Percentiles rank a stretch among this genome's conserved stretches.
phyloP scores from a whole-genome alignment of 805 yeast genomes.

The Candida maltosa region DNA sequence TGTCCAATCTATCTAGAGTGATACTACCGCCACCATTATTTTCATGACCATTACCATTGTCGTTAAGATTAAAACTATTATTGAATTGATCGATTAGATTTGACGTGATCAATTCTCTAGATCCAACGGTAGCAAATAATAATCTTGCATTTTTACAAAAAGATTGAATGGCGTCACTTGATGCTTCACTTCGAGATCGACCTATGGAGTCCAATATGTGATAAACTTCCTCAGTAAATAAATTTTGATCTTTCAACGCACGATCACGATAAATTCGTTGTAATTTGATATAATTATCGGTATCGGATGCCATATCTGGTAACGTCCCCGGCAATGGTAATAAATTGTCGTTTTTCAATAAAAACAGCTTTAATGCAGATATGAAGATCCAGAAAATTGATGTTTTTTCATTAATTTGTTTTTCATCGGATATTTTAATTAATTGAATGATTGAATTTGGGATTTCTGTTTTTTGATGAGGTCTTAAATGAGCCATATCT shows the following conservation, averaged over 20 bases:
- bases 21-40: constrained; percentile 3
- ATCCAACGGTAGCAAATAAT: constrained; percentile 50
- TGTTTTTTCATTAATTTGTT: constrained; percentile 12
- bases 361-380: constrained; percentile 51
- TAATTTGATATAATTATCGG: constrained; percentile 56
- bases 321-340: constrained; percentile 73
- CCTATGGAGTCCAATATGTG: constrained; percentile 23
- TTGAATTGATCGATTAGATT: constrained; percentile 10
- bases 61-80: constrained; percentile 3
- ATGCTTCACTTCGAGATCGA: constrained; percentile 23
- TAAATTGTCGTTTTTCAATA: constrained; percentile 26
- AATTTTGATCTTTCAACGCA: constrained; percentile 46
- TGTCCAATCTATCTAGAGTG: constrained; percentile 11
- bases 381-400: constrained; percentile 61
- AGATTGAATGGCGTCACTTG: constrained; percentile 31
- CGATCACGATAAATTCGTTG: constrained; percentile 57
- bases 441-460: constrained; percentile 26
- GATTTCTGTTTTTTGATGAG: constrained; percentile 31
- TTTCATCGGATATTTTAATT: constrained; percentile 15
- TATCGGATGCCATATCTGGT: constrained; percentile 88
- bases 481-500: constrained; percentile 29
- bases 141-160: constrained; percentile 65
- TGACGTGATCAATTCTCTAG: constrained; percentile 18
- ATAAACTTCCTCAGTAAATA: constrained; percentile 33
- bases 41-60: not conserved